A percentile compares a stretch with the other conserved stretches of the same genome.
Evolutionary conservation across 805 yeast species (phyloP).

Genomic region (Zygoascus tannicola): DNA sequence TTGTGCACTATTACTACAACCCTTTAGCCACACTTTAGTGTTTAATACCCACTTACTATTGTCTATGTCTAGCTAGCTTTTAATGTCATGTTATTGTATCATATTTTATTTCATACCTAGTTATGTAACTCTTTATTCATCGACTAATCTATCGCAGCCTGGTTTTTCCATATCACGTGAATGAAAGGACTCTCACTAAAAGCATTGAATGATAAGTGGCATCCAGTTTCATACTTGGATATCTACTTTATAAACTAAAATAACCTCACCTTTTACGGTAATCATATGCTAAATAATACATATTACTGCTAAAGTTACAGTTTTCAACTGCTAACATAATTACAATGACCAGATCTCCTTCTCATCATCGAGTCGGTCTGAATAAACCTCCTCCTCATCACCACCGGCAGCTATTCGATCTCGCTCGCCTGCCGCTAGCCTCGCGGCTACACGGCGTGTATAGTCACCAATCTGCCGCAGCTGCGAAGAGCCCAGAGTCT

Average conservation of each 20-base stretch:
- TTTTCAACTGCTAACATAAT: constrained; percentile 44
- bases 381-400: constrained; percentile 72
- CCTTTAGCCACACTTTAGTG: too few species aligned
- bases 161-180: too few species aligned
- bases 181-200: too few species aligned
- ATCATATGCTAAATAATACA: not conserved
- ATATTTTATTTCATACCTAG: too few species aligned
- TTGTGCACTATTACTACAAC: too few species aligned
- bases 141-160: too few species aligned
- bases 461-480: constrained; percentile 77
- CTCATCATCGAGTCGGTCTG: constrained; percentile 82
- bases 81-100: too few species aligned
- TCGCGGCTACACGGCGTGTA: constrained; percentile 77
- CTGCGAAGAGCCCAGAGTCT: constrained; percentile 23
- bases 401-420: constrained; percentile 88
- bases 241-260: not conserved
- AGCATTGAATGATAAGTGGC: too few species aligned
- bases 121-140: too few species aligned
- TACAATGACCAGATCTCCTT: constrained; percentile 83
- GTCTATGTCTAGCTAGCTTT: too few species aligned
- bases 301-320: constrained; percentile 4
- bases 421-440: constrained; percentile 79
- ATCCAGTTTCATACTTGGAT: too few species aligned
- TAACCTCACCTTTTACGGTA: not conserved
- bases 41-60: too few species aligned